These are phyloP conservation scores for Cladosporium sp. DNA, from an alignment of 2,329 filamentous ascomycete species.

Conservation along the genomic window DNA sequence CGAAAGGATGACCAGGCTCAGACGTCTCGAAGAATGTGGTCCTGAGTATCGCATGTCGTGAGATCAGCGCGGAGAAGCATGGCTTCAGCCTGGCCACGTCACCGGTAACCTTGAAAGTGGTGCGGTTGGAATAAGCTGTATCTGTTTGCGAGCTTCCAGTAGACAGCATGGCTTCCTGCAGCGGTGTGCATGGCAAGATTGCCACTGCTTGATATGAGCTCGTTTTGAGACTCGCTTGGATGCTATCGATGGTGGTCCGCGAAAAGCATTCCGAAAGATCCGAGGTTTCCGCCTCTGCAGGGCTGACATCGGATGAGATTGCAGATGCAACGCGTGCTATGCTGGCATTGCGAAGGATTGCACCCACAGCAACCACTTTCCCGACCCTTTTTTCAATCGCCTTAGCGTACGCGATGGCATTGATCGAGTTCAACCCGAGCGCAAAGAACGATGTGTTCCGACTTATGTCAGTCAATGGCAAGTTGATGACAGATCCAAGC, in stretches of 20 bases:
- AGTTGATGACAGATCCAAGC: constrained; percentile 36
- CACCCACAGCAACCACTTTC: constrained; percentile 62
- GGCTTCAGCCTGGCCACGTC: constrained; percentile 52
- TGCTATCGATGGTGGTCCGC: background rate
- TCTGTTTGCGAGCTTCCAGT: constrained; percentile 47
- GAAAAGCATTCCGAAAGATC: background rate
- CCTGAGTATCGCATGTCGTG: constrained; percentile 72
- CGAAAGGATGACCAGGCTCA: constrained; percentile 61
- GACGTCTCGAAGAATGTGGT: constrained; percentile 72
- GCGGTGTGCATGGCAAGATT: constrained; percentile 77
- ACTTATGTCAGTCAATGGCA: constrained; percentile 51
- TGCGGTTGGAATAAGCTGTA: constrained; percentile 70
- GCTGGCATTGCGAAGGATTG: constrained; percentile 67
- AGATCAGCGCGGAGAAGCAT: constrained; percentile 64
- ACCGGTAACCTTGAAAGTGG: constrained; percentile 61
- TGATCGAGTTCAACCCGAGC: constrained; percentile 82
- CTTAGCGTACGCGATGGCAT: constrained; percentile 69
- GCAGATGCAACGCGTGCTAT: constrained; percentile 58
- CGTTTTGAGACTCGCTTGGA: background rate
- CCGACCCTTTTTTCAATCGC: constrained; percentile 53
- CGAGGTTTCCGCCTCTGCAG: background rate
- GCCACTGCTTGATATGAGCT: constrained; percentile 26
- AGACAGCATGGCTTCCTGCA: constrained; percentile 86
- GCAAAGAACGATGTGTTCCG: constrained; percentile 72
- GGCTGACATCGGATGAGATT: background rate